Conservation (phyloP, 2,329 filamentous ascomycete genomes). For the Madurella mycetomatis region DNA sequence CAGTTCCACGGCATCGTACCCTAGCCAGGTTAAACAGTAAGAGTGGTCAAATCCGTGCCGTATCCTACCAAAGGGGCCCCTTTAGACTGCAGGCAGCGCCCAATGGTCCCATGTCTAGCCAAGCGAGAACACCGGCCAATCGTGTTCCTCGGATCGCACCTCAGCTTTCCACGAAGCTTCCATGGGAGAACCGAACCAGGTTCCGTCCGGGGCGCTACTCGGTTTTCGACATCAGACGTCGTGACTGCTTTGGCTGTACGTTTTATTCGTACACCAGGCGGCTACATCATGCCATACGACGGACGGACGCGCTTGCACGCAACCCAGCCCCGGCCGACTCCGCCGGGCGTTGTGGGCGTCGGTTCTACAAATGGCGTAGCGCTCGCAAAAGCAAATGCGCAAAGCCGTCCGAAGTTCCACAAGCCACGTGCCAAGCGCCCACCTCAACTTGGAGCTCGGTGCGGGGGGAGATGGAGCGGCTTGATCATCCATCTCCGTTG, state of each 20-base stretch:
- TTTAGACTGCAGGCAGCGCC: conserved; percentile 14
- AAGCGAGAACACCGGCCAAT: conserved; percentile 12
- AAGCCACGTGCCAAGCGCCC: conserved; percentile 12
- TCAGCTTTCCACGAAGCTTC: neutral
- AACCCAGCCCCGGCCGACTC: too few relatives aligned
- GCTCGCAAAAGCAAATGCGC: too few relatives aligned
- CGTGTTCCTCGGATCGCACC: neutral
- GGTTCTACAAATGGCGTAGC: too few relatives aligned
- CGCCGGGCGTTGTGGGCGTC: too few relatives aligned
- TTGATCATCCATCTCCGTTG: too few relatives aligned
- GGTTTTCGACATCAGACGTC: too few relatives aligned
- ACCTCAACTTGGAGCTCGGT: neutral
- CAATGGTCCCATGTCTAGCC: neutral
- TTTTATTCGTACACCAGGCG: too few relatives aligned
- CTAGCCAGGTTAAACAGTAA: neutral
- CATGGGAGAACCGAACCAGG: neutral
- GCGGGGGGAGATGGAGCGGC: too few relatives aligned
- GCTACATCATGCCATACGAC: too few relatives aligned
- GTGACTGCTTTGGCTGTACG: too few relatives aligned
- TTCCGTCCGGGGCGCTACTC: neutral
- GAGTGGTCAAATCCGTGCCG: neutral
- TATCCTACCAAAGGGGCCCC: conserved; percentile 4
- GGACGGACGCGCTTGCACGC: too few relatives aligned
- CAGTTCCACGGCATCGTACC: neutral
- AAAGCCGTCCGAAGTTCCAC: conserved; percentile 8